These are phyloP conservation scores for Eucalyptus pumila DNA, from an alignment of 345 rosid genomes.

Conservation along the genomic window DNA sequence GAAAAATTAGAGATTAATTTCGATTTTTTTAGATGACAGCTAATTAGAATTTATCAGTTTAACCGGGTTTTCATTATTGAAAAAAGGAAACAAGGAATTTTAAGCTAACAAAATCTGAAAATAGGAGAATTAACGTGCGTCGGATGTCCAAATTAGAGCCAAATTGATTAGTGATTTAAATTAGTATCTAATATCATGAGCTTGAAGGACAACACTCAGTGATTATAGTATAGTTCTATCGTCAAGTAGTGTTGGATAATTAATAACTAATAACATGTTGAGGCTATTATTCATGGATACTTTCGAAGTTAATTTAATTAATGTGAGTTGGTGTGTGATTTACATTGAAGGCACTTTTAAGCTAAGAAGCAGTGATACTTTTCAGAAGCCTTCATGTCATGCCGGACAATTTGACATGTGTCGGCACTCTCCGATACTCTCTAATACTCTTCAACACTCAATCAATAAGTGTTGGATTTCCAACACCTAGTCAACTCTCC, in stretches of 20 bases:
- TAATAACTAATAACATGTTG: neutral
- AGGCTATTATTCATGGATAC: neutral
- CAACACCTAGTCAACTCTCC: rapidly evolving
- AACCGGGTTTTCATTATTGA: neutral
- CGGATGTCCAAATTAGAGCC: neutral
- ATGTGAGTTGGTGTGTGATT: neutral
- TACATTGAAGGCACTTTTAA: neutral
- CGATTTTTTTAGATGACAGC: neutral
- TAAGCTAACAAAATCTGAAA: neutral
- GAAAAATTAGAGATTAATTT: neutral
- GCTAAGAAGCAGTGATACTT: rapidly evolving
- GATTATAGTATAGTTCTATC: neutral
- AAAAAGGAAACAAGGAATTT: neutral
- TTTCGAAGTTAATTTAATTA: no score
- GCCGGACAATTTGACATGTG: no score
- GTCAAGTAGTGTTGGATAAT: neutral
- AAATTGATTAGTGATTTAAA: neutral
- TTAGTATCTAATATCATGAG: neutral
- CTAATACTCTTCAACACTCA: no score
- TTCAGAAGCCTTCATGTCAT: no score
- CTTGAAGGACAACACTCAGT: neutral
- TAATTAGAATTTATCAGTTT: neutral
- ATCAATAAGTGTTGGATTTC: no score
- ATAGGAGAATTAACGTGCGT: neutral
- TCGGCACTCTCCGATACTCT: rapidly evolving